A percentile compares a stretch with the other conserved stretches of the same genome.
These are phyloP conservation scores for Dacryopinax spathularia DNA, from an alignment of 768 basidiomycete genomes.

Conservation along the genomic window DNA sequence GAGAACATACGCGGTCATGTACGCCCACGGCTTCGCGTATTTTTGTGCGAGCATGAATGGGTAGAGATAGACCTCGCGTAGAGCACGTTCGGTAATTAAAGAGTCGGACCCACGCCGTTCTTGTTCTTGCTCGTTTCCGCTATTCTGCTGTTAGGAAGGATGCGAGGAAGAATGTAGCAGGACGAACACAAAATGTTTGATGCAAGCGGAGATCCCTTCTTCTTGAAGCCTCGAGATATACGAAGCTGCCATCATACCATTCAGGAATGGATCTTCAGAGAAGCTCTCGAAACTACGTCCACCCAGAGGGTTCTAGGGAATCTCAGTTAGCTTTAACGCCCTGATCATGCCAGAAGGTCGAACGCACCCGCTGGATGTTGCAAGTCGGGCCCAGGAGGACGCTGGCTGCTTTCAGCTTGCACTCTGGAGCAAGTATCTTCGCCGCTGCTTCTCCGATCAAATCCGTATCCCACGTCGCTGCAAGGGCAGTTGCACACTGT, in stretches of 20 bases:
- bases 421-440: slow-evolving; percentile 54
- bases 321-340: background rate
- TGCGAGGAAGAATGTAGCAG: background rate
- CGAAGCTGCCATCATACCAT: slow-evolving; percentile 53
- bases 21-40: slow-evolving; percentile 33
- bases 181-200: slow-evolving; percentile 67
- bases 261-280: slow-evolving; percentile 63
- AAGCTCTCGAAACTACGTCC: slow-evolving; percentile 54
- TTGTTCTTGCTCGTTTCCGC: slow-evolving; percentile 71
- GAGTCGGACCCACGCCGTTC: slow-evolving; percentile 43
- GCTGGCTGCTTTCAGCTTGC: slow-evolving; percentile 53
- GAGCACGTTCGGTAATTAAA: slow-evolving; percentile 35
- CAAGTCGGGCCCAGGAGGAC: slow-evolving; percentile 66
- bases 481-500: slow-evolving; percentile 55
- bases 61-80: slow-evolving; percentile 45
- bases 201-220: slow-evolving; percentile 60
- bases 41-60: slow-evolving; percentile 55
- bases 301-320: slow-evolving; percentile 16
- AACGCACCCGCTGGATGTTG: slow-evolving; percentile 55
- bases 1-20: slow-evolving; percentile 11
- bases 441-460: slow-evolving; percentile 49
- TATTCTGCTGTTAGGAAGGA: slow-evolving; percentile 15
- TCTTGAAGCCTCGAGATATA: slow-evolving; percentile 65
- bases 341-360: background rate
- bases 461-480: slow-evolving; percentile 56